Percentiles rank a stretch among this genome's conserved stretches.
Conservation (phyloP, 768 basidiomycete species). For the Rickenella mellea region DNA sequence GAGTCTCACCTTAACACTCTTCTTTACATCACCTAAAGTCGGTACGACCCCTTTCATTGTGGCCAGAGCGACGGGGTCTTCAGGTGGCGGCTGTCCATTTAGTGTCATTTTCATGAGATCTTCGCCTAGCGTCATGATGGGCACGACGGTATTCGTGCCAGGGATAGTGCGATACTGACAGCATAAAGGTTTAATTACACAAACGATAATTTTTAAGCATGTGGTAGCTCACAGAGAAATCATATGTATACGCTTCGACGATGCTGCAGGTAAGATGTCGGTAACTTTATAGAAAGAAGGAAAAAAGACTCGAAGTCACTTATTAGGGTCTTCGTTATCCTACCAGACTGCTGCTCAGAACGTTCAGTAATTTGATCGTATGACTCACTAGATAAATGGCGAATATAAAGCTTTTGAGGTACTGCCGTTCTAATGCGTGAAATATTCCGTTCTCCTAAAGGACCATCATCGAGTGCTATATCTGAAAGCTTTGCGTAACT, state of each 20-base stretch:
- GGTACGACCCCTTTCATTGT: conserved; percentile 52
- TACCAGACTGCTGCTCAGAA: conserved; percentile 17
- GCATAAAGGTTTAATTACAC: not conserved
- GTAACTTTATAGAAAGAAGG: conserved; percentile 4
- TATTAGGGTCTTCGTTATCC: conserved; percentile 81
- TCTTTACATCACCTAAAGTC: conserved; percentile 74
- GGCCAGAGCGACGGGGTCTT: conserved; percentile 55
- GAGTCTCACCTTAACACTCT: conserved; percentile 57
- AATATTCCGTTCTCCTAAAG: conserved; percentile 79
- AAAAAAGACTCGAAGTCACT: conserved; percentile 36
- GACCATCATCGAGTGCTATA: conserved; percentile 7
- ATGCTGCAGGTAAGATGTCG: conserved; percentile 37
- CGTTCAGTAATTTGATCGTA: conserved; percentile 6
- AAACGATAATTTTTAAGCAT: not conserved
- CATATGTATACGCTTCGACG: conserved; percentile 83
- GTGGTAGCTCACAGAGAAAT: conserved; percentile 49
- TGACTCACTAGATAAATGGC: conserved; percentile 67
- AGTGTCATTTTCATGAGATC: conserved; percentile 43
- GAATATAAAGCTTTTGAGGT: conserved; percentile 78
- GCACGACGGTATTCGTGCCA: conserved; percentile 49
- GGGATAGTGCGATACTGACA: conserved; percentile 59
- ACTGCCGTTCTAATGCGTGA: conserved; percentile 77
- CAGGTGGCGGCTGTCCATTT: conserved; percentile 14
- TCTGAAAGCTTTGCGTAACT: conserved; percentile 15
- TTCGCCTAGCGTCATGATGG: conserved; percentile 67